A percentile compares a stretch with the other conserved stretches of the same genome.
These are phyloP conservation scores for Alternaria triticimaculans DNA, from an alignment of 2,329 filamentous ascomycete genomes.

Conservation along the genomic window DNA sequence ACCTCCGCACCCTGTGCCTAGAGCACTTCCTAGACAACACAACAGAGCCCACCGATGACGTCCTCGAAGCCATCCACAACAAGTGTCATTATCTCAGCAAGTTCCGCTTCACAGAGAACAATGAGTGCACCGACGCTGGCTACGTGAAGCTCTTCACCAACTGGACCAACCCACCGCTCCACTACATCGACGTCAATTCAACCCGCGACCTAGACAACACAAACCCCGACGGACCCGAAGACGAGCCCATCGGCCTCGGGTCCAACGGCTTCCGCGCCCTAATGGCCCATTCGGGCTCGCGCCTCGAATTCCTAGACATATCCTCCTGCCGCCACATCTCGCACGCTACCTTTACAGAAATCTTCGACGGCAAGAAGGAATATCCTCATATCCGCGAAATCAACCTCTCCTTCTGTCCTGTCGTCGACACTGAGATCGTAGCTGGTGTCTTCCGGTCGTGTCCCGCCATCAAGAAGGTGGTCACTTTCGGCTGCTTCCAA, in stretches of 20 bases:
- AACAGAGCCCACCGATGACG: slow-evolving; percentile 57
- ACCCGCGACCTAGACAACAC: slow-evolving; percentile 78
- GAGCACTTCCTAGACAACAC: slow-evolving; percentile 71
- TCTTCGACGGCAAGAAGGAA: slow-evolving; percentile 66
- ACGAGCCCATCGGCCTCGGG: slow-evolving; percentile 71
- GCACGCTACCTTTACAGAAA: slow-evolving; percentile 72
- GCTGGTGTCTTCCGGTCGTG: slow-evolving; percentile 69
- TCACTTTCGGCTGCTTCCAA: slow-evolving; percentile 69
- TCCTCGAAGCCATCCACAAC: slow-evolving; percentile 74
- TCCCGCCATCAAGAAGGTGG: slow-evolving; percentile 63
- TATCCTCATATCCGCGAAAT: slow-evolving; percentile 75
- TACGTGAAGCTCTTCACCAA: slow-evolving; percentile 74
- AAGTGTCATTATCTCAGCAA: slow-evolving; percentile 74
- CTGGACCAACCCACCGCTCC: slow-evolving; percentile 77
- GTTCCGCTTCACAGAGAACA: slow-evolving; percentile 80
- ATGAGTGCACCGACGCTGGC: slow-evolving; percentile 74
- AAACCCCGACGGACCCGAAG: slow-evolving; percentile 68
- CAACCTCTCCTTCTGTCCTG: slow-evolving; percentile 78
- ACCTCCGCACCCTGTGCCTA: slow-evolving; percentile 79
- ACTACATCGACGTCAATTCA: slow-evolving; percentile 75
- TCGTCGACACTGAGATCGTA: slow-evolving; percentile 70
- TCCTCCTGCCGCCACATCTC: slow-evolving; percentile 84
- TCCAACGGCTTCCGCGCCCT: slow-evolving; percentile 77
- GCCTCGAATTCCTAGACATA: slow-evolving; percentile 74
- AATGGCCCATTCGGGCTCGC: slow-evolving; percentile 80